These are phyloP conservation scores for Pyrenochaeta sp. DNA, from an alignment of 2,329 filamentous ascomycete genomes.

Conservation along the genomic window DNA sequence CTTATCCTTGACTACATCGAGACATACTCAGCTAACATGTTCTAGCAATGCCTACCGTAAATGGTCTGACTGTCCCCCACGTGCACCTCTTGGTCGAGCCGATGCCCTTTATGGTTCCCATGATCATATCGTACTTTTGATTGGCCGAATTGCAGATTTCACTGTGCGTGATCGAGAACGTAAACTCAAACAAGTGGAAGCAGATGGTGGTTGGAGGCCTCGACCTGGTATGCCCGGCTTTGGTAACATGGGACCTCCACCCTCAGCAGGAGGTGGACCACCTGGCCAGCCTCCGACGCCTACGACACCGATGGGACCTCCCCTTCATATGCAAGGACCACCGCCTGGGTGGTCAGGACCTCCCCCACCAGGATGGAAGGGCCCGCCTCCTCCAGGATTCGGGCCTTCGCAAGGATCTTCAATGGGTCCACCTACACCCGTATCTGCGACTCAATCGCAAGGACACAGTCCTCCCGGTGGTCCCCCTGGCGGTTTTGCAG, in stretches of 20 bases:
- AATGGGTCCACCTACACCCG: constrained; percentile 17
- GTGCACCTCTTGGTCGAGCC: constrained; percentile 77
- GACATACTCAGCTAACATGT: constrained; percentile 27
- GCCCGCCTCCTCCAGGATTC: constrained; percentile 22
- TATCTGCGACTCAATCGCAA: constrained; percentile 5
- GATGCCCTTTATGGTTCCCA: constrained; percentile 87
- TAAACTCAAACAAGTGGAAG: constrained; percentile 73
- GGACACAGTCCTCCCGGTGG: constrained; percentile 8
- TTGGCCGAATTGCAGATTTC: constrained; percentile 82
- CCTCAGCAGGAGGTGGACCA: constrained; percentile 16
- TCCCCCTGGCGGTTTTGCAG: constrained; percentile 5
- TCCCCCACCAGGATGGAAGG: constrained; percentile 24
- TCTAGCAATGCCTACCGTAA: constrained; percentile 76
- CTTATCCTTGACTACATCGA: background rate
- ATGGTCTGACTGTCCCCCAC: constrained; percentile 88
- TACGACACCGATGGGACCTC: constrained; percentile 31
- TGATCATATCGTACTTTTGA: constrained; percentile 83
- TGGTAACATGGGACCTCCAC: constrained; percentile 48
- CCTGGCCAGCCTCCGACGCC: constrained; percentile 25
- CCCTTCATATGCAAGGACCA: constrained; percentile 34
- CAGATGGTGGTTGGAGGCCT: constrained; percentile 64
- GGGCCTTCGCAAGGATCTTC: constrained; percentile 14
- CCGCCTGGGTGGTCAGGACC: constrained; percentile 29
- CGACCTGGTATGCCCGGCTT: constrained; percentile 55
- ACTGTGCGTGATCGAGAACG: constrained; percentile 76